These are phyloP conservation scores for Pichia deserticola DNA, from an alignment of 805 yeast species.

Conservation along the genomic window DNA sequence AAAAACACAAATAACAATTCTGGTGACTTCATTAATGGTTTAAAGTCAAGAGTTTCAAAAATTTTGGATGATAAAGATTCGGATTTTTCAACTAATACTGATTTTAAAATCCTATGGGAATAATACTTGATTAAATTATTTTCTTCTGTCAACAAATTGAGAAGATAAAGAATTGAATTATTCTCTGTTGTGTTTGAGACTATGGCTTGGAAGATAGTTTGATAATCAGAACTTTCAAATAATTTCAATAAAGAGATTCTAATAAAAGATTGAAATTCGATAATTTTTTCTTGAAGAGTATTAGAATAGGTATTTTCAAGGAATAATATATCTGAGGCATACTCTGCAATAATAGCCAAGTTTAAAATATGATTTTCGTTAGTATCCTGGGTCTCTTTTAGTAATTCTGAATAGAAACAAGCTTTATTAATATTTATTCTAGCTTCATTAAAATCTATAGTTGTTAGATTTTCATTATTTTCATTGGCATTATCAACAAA, in stretches of 20 bases:
- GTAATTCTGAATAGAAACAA: slow-evolving; percentile 3
- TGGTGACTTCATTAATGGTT: slow-evolving; percentile 27
- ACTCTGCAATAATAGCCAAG: slow-evolving; percentile 33
- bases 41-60: slow-evolving; percentile 25
- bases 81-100: slow-evolving; percentile 24
- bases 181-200: background rate
- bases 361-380: slow-evolving; percentile 24
- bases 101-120: slow-evolving; percentile 29
- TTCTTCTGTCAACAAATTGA: background rate
- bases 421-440: slow-evolving; percentile 3
- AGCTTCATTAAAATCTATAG: background rate
- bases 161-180: background rate
- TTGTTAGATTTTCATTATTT: background rate
- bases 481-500: slow-evolving; percentile 4
- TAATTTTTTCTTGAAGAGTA: slow-evolving; percentile 4
- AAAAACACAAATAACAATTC: slow-evolving; percentile 31
- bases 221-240: background rate
- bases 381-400: background rate
- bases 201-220: background rate
- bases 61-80: slow-evolving; percentile 18
- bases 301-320: background rate
- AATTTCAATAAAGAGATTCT: background rate
- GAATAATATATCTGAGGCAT: slow-evolving; percentile 13
- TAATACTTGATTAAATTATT: slow-evolving; percentile 21
- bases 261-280: slow-evolving; percentile 9